These are phyloP conservation scores for Nemophila menziesii DNA, from an alignment of 257 asterid species.

Conservation along the genomic window DNA sequence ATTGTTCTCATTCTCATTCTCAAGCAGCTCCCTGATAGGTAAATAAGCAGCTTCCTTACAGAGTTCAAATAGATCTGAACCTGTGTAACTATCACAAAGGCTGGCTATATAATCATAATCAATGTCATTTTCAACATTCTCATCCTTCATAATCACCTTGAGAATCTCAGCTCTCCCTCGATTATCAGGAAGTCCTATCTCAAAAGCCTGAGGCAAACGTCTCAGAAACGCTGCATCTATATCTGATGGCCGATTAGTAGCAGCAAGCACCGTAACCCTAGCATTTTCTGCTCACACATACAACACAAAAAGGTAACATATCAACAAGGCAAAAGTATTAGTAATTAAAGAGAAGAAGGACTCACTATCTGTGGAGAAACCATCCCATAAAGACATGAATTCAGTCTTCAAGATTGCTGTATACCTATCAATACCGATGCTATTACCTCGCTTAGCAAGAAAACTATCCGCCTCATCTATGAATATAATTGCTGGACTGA, in stretches of 20 bases:
- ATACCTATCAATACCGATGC: slow-evolving; percentile 70
- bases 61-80: slow-evolving; percentile 83
- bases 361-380: slow-evolving; percentile 88
- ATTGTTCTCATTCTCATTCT: slow-evolving; percentile 56
- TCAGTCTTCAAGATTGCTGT: no score
- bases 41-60: slow-evolving; percentile 90
- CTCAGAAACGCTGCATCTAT: slow-evolving; percentile 91
- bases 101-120: slow-evolving; percentile 55
- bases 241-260: slow-evolving; percentile 91
- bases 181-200: slow-evolving; percentile 58
- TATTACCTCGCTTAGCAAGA: no score
- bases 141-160: slow-evolving; percentile 75
- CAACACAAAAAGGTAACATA: background rate
- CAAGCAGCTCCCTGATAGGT: slow-evolving; percentile 64
- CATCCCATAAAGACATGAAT: slow-evolving; percentile 99
- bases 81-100: slow-evolving; percentile 72
- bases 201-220: slow-evolving; percentile 91
- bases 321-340: no score
- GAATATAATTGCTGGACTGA: no score
- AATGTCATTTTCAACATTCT: slow-evolving; percentile 50
- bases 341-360: slow-evolving; percentile 3
- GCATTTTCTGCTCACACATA: slow-evolving; percentile 52
- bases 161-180: slow-evolving; percentile 58
- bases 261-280: slow-evolving; percentile 87
- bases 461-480: no score